Base-by-base conservation (phyloP, 257 asterid genomes). In the Euphrasia confusa region DNA sequence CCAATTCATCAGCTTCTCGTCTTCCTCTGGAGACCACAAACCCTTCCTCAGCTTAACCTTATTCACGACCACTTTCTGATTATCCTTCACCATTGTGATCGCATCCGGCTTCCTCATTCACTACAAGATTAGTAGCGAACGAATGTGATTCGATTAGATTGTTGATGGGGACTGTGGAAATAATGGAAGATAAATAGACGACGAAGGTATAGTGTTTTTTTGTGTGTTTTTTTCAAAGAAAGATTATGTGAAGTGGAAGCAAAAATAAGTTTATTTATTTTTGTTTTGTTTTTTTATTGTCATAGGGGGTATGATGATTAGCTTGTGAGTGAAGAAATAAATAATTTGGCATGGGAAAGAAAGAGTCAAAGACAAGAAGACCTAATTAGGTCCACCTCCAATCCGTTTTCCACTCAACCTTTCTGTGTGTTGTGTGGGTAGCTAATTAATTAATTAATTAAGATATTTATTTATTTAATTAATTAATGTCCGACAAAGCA, bases 241-340 rank as follows among this genome's bases (percentile, higher is more conserved):
- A 48, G 85, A 84, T 89, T 78, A 81, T 89, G 95, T 89, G 95
- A 89, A 89, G 94, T 84, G 94, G 91, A 89, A 89, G 97, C 95
- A 86, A 89, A 89, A 79, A 77, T 75, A 71, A 74, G 83, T 77
- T 44, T 44, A 2, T 47, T n/a, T 47, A 3, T 2, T 47, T 47
- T 21, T 78, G 73, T 77, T 30, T 44, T 44, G 3, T 47, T 47
- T 47, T n/a, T n/a, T 47, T 47, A 18, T 21, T 78, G 74, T 77
- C 67, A 80, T 72, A 77, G 75, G 75, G 75, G 75, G 74, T 69
- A 80, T 77, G 84, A 86, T 86, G 81, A 84, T 79, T 79, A 83
- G 75, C 94, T 88, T 90, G 95, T 79, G 98, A 85, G 94, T 90
- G 98, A 90, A 90, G 98, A 85, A 82, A 87, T 67, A 85, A 79